These are phyloP conservation scores for Sungouiozyma ichnusensis DNA, from an alignment of 805 yeast genomes.

Conservation along the genomic window DNA sequence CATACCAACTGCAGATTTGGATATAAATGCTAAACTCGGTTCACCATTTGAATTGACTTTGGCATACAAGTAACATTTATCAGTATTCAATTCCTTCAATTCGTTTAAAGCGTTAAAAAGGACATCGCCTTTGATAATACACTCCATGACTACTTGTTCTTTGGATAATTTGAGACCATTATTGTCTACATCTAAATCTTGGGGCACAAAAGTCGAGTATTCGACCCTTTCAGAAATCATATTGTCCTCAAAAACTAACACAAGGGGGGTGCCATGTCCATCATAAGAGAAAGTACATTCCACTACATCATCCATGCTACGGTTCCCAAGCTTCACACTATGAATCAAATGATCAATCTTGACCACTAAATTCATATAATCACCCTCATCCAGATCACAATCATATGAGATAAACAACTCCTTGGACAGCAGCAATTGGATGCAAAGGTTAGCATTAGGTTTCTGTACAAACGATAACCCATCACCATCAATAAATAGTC, in stretches of 20 bases:
- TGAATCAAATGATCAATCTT: constrained; percentile 40
- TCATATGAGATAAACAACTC: constrained; percentile 24
- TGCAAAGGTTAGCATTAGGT: constrained; percentile 32
- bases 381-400: constrained; percentile 14
- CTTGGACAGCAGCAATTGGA: constrained; percentile 27
- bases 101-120: constrained; percentile 46
- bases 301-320: constrained; percentile 25
- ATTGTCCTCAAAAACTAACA: constrained; percentile 44
- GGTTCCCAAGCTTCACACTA: constrained; percentile 37
- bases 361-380: constrained; percentile 30
- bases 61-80: constrained; percentile 40
- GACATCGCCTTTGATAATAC: constrained; percentile 42
- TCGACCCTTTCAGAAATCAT: constrained; percentile 48
- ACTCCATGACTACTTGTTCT: constrained; percentile 38
- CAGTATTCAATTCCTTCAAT: constrained; percentile 43
- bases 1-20: constrained; percentile 64
- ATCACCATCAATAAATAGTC: constrained; percentile 36
- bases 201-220: constrained; percentile 36
- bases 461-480: constrained; percentile 44
- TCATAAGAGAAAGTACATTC: constrained; percentile 43
- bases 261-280: constrained; percentile 44
- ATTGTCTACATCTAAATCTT: constrained; percentile 21
- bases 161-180: constrained; percentile 35
- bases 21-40: constrained; percentile 37
- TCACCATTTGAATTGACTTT: constrained; percentile 23